phyloP scores from a whole-genome alignment of 345 rosid species.

The Microthlaspi erraticum region DNA sequence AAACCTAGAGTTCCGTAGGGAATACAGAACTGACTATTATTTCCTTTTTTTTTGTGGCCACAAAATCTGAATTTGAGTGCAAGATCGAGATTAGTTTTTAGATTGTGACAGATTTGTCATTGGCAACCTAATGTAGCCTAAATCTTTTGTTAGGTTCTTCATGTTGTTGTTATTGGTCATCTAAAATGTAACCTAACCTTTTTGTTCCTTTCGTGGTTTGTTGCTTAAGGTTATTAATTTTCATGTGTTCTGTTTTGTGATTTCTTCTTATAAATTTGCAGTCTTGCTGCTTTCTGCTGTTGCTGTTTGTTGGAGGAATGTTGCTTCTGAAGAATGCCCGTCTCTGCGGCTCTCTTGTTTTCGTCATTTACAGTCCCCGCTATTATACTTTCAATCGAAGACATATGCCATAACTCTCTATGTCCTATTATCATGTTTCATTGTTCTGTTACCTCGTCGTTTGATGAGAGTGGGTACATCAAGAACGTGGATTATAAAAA shows the following conservation, averaged over 20 bases:
- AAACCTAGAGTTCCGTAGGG: neutral
- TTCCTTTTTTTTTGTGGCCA: neutral
- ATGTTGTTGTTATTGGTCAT: too few species aligned
- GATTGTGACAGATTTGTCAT: too few species aligned
- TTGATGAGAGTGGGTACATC: slow-evolving; percentile 16
- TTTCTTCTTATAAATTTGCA: slow-evolving; percentile 30
- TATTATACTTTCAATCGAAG: slow-evolving; percentile 2
- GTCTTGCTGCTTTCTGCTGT: slow-evolving; percentile 60
- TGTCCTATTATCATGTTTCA: slow-evolving; percentile 27
- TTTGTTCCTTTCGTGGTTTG: too few species aligned
- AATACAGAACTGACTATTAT: slow-evolving; percentile 7
- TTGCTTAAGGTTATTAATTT: too few species aligned
- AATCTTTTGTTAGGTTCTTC: too few species aligned
- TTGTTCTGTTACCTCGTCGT: slow-evolving; percentile 21
- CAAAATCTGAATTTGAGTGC: neutral
- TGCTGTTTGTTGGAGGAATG: slow-evolving; percentile 59
- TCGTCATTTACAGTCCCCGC: slow-evolving; percentile 14
- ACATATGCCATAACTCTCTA: slow-evolving; percentile 14
- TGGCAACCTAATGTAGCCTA: too few species aligned
- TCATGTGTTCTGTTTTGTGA: too few species aligned
- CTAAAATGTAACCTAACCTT: too few species aligned
- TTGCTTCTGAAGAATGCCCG: slow-evolving; percentile 45
- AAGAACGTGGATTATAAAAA: neutral
- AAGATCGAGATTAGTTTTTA: slow-evolving; percentile 25
- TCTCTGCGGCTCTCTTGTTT: slow-evolving; percentile 13